Percentiles rank a stretch among this genome's conserved stretches.
Evolutionary conservation across 2,329 filamentous ascomycete genomes (phyloP).

Genomic region (Fusarium ambrosium): DNA sequence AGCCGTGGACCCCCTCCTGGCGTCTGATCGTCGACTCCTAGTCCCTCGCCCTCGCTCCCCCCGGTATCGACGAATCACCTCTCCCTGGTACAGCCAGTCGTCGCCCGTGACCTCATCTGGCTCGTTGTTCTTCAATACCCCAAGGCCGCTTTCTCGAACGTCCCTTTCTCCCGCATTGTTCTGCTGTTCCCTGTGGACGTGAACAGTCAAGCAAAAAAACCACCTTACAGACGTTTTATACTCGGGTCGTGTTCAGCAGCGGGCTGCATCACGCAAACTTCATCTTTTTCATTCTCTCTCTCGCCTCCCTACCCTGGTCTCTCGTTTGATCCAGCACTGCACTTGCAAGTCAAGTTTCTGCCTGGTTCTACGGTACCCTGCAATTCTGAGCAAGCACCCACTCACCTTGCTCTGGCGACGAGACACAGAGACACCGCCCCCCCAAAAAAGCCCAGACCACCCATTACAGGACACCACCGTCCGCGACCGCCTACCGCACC

Average conservation of each 20-base stretch:
- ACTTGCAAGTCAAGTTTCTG: constrained; percentile 45
- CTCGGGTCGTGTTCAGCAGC: constrained; percentile 47
- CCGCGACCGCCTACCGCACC: constrained; percentile 23
- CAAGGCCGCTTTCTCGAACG: constrained; percentile 37
- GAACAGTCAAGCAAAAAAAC: constrained; percentile 45
- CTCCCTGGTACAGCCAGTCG: constrained; percentile 34
- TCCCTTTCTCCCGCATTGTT: constrained; percentile 44
- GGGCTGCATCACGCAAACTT: constrained; percentile 48
- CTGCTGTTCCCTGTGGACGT: constrained; percentile 46
- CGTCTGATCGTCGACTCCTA: constrained; percentile 47
- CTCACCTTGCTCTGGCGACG: constrained; percentile 44
- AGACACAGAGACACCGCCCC: constrained; percentile 47
- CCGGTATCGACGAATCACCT: constrained; percentile 44
- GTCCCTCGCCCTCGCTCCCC: constrained; percentile 36
- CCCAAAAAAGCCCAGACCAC: constrained; percentile 44
- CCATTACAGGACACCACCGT: constrained; percentile 7
- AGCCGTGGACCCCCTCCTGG: constrained; percentile 42
- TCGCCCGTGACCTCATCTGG: constrained; percentile 48
- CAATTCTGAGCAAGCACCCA: constrained; percentile 44
- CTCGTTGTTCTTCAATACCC: constrained; percentile 45
- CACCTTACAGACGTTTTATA: constrained; percentile 36
- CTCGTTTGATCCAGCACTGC: constrained; percentile 40
- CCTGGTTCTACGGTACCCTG: constrained; percentile 46
- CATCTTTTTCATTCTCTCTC: constrained; percentile 20
- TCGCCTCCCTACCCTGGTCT: constrained; percentile 38